Evolutionary conservation across 192 early-diverging fungal species (phyloP), one percentile per base, ranked within the genome.

Genomic region (Bifiguratus adelaidae): DNA sequence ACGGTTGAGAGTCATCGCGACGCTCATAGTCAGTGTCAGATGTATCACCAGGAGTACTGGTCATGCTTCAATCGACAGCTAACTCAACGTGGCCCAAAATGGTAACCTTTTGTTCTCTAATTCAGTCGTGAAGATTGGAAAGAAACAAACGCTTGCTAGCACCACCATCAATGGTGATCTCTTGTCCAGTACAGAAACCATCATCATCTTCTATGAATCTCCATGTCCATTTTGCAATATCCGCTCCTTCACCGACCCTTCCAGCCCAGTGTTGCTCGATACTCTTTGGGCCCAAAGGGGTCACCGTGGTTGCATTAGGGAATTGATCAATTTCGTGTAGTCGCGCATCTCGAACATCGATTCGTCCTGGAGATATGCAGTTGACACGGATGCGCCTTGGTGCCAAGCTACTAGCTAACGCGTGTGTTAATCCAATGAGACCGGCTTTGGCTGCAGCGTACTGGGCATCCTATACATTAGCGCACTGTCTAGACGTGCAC

Each of bases 141-240:
- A n/a, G n/a, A n/a, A n/a, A n/a, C n/a, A n/a, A n/a, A n/a, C n/a
- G n/a, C n/a, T n/a, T n/a, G n/a, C n/a, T n/a, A n/a, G n/a, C n/a
- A 15, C 40, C 40, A 4, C 40, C 40, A 22, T 41, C 40, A 7
- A 41, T 23, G 25, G 25, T 23, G 5, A 41, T 23, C 25, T 41
- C 40, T 41, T 41, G 40, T 3, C 40, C 40, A 21, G 40, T 41
- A 18, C 20, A 23, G 20, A 41, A 41, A 3, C 40, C 40, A 18
- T 41, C 40, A 23, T 41, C 40, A 23, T 41, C 40, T 3, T 12
- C 12, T 18, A 41, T 23, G 6, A 41, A 41, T 7, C 20, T 23
- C 40, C 40, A 41, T 41, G 40, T 23, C 40, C 20, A 23, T 23
- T 41, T 41, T 7, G 40, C 40, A 20, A 41, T 41, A 41, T 41